Evolutionary conservation across 495 filamentous ascomycete genomes (phyloP), one percentile per base, ranked within the genome.

Genomic region (Amphirosellinia nigrospora): DNA sequence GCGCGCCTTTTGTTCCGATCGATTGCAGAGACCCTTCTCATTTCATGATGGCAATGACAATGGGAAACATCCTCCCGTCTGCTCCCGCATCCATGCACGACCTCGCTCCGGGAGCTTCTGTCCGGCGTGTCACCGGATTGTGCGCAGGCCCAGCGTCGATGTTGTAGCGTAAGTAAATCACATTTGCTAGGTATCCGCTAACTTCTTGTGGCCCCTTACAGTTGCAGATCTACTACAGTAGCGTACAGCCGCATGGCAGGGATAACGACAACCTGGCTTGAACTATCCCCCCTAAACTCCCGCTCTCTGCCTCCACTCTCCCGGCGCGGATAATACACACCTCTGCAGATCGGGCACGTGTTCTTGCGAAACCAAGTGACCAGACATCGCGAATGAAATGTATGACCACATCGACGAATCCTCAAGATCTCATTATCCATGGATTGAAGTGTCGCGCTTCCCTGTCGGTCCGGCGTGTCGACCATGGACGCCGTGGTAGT

Each of bases 351-450:
- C 0, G 76, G 76, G 48, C 76, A 78, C 30, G 30, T 71, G 68
- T n/a, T 72, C 60, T 45, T 45, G 6, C 74, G 38, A 21, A 74
- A 75, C 76, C 72, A 78, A 0, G 68, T 71, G 10, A 66, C 68
- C 38, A 78, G 69, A 23, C 77, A 78, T 2, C 69, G 58, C 4
- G 74, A 59, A 64, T 78, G 75, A 56, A 77, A 78, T 5, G 66
- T 4, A 23, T 78, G 77, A 4, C 46, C 64, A 34, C 77, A 78
- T 52, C 63, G 60, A n/a, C 73, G 67, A 52, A 77, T 23, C 50
- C 56, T 68, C 21, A 78, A 26, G 1, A 73, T 69, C 2, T 77
- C 77, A 53, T 71, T 66, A 1, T 74, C 60, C 39, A 61, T 53
- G 1, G 71, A 65, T 38, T 73, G 66, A 16, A 62, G 53, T 26